Percentiles rank a stretch among this genome's conserved stretches.
Evolutionary conservation across 129 eudicot genomes (phyloP).

Genomic region (Kitagawia praeruptora): DNA sequence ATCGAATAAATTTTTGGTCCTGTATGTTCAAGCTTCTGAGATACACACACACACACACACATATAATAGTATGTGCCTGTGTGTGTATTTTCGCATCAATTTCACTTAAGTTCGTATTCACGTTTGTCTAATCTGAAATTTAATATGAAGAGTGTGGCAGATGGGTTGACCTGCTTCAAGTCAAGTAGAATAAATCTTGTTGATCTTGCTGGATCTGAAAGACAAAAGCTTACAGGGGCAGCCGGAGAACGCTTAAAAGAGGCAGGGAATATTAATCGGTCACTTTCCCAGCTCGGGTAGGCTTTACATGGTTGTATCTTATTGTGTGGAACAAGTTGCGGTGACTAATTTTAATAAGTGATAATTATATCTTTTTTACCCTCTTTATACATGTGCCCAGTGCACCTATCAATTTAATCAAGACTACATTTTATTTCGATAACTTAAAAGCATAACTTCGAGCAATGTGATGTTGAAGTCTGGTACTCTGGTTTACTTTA

Average conservation of each 20-base stretch:
- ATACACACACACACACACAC: too few species aligned
- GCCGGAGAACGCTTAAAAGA: constrained; percentile 97
- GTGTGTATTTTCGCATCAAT: neutral
- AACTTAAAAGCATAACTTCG: neutral
- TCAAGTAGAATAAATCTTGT: constrained; percentile 88
- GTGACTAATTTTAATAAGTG: neutral
- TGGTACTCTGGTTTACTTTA: too few species aligned
- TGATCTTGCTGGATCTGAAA: constrained; percentile 98
- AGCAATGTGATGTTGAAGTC: neutral
- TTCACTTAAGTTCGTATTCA: too few species aligned
- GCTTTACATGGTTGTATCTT: constrained; percentile 3
- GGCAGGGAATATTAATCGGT: constrained; percentile 94
- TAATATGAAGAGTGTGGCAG: constrained; percentile 45
- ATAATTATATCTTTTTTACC: neutral
- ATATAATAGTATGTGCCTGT: neutral
- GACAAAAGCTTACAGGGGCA: constrained; percentile 92
- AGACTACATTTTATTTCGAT: neutral
- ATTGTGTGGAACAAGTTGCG: neutral
- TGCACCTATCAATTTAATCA: neutral
- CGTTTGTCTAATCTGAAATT: neutral
- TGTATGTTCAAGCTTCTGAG: neutral
- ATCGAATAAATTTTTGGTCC: neutral
- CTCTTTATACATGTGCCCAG: neutral
- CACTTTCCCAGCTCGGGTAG: constrained; percentile 98
- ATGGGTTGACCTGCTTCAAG: constrained; percentile 76